Base-by-base conservation (phyloP, 2,329 filamentous ascomycete genomes). In the Fonsecaea monophora region DNA sequence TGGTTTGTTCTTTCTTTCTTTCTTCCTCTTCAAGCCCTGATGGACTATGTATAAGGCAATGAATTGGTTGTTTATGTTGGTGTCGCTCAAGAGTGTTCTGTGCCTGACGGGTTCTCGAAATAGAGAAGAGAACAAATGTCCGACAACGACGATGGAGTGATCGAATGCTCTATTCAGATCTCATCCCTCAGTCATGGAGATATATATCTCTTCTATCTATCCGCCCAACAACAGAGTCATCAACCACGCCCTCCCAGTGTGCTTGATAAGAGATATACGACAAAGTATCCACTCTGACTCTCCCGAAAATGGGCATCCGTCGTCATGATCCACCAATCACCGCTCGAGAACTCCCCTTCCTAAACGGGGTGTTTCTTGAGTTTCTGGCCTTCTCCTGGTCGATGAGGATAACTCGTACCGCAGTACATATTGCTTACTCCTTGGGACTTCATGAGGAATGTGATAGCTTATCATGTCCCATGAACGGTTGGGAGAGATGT, bases 301-400 rank as follows among this genome's bases (percentile, higher is more conserved):
- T 12, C 25, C 18, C 25, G 18, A 8, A 25, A 10, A 12, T 50
- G 18, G 9, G 45, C 18, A 8, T 50, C 12, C 8, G 18, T 25
- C 7, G 25, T 3, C 7, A 7, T 13, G 3, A 7, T 50, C 18
- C 45, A 50, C 45, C 45, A 50, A 50, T 50, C 45, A 50, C 13
- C 45, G 45, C 7, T 25, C 6, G 4, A 50, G 45, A 50, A 50
- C 45, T 50, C 45, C 45, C 45, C 45, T 50, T 50, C 45, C 45
- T 50, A 50, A 50, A 50, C 8, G 45, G 45, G 45, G 12, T 25
- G 45, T 21, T 25, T 10, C n/a, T 50, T 25, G 7, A 1, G n/a
- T 5, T 48, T 12, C 25, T 25, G 25, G 25, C 2, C 25, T 25
- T 25, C 25, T 25, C 25, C 25, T 25, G 2, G 25, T 25, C 25